Base-by-base conservation (phyloP, 148 eudicot species). In the Persicaria tinctoria region DNA sequence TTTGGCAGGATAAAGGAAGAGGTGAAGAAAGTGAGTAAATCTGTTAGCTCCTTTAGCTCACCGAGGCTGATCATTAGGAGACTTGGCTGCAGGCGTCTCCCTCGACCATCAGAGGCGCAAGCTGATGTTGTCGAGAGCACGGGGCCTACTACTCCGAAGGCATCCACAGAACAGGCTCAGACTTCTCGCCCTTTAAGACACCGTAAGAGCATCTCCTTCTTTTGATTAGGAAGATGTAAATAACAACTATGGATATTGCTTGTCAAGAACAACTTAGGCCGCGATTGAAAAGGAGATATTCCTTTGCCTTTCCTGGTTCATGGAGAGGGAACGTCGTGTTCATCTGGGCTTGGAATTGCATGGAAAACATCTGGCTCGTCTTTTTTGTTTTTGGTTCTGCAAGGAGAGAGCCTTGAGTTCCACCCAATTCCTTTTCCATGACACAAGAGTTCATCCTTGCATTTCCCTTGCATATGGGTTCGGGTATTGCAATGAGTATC, bases 1-100 rank as follows among this genome's bases (percentile, higher is more conserved):
- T 92, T 94, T 69, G 79, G 83, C 62, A 86, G 81, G 76, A 92
- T 94, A 71, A 92, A 86, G 85, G 87, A 80, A 69, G 87, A 94
- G 76, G 83, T 94, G 85, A 92, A 81, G 78, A 90, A 78, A 82
- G 96, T 87, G 53, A 84, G 83, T 32, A 90, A 88, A 75, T 87
- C 98, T 48, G 76, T 81, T 53, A 88, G 91, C 76, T 84, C 86
- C 53, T 75, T 87, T 11, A 77, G 79, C 54, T 88, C 97, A 50
- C 89, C 93, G 0, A 82, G 90, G 27, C 77, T 87, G 38, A 70
- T 84, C 75, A 70, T 83, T 23, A 77, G 82, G 85, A 83, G 79
- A 73, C 76, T 86, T 11, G 98, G 95, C n/a, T 85, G 91, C 78
- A 87, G 82, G 77, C 73, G 80, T 55, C 81, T 80, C 46, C 87